Base-by-base conservation (phyloP, 2,329 filamentous ascomycete genomes). In the Fusarium sp. region DNA sequence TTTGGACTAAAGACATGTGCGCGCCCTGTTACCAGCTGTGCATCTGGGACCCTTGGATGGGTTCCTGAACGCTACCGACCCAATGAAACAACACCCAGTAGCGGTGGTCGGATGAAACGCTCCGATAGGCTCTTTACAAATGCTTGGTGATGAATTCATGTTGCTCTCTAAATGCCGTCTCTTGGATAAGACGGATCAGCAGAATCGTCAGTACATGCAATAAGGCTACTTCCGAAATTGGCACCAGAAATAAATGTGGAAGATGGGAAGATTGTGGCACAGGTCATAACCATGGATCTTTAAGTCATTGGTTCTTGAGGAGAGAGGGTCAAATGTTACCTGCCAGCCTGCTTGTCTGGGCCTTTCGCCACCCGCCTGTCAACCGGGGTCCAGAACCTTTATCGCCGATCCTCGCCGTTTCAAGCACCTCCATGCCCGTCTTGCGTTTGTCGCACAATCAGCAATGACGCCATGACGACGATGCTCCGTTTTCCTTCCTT, bases 401-500 rank as follows among this genome's bases (percentile, higher is more conserved):
- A 53, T 41, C 28, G 69, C 32, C 48, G 67, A 75, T 75, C 72
- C 25, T 68, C 30, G 23, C 73, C 65, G 55, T 63, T 74, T 74
- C 49, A 30, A 43, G 64, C 23, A 23, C 53, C 27, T 28, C 54
- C 57, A 65, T 60, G 64, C 58, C 66, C 56, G 58, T 70, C 70
- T 66, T 66, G 50, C 50, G 57, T 49, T 56, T 57, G 53, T 68
- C 45, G 48, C 59, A 62, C 58, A 59, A 55, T 27, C 47, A 59
- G 25, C 49, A 63, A 73, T 74, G 72, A 75, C 72, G 72, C 65
- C 59, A 75, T 72, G 41, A 58, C 69, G 67, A 72, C n/a, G 43
- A 54, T 55, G n/a, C 48, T 61, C 28, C 50, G 42, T 55, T 59
- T 68, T 27, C 54, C 28, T 69, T 59, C 55, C 54, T 59, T 30